phyloP scores from a whole-genome alignment of 495 filamentous ascomycete species.

The Hypomontagnella submonticulosa region DNA sequence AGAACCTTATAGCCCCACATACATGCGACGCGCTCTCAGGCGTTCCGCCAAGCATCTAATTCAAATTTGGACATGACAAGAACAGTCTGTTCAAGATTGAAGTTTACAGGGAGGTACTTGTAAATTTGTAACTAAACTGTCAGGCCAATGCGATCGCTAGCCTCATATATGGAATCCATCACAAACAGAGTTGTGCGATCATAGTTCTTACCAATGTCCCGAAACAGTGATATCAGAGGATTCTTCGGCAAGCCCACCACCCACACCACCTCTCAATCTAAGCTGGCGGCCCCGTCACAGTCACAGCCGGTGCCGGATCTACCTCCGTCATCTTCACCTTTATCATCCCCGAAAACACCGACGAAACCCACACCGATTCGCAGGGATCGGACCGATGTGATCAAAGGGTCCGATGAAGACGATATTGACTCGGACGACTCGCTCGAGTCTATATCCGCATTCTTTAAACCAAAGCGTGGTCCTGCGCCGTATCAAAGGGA shows the following conservation, averaged over 20 bases:
- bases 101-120: not conserved
- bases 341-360: slow-evolving; percentile 46
- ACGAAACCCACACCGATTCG: slow-evolving; percentile 41
- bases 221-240: slow-evolving; percentile 48
- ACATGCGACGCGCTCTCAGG: slow-evolving; percentile 31
- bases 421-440: slow-evolving; percentile 65
- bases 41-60: slow-evolving; percentile 20
- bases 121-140: slow-evolving; percentile 4
- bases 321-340: slow-evolving; percentile 1
- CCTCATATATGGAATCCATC: not conserved
- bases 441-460: slow-evolving; percentile 44
- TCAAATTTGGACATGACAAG: slow-evolving; percentile 4
- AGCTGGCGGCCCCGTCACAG: slow-evolving; percentile 25
- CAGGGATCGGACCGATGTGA: slow-evolving; percentile 57
- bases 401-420: slow-evolving; percentile 77
- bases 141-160: not conserved
- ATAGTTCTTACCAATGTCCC: slow-evolving; percentile 29
- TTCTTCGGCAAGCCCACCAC: slow-evolving; percentile 46
- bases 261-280: slow-evolving; percentile 29
- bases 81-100: no score
- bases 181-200: not conserved
- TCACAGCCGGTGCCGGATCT: slow-evolving; percentile 25
- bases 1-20: slow-evolving; percentile 27
- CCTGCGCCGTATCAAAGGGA: slow-evolving; percentile 38
- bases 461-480: slow-evolving; percentile 35